Evolutionary conservation across 306 rosid species (phyloP).

Genomic region (Prunus fruticosa): DNA sequence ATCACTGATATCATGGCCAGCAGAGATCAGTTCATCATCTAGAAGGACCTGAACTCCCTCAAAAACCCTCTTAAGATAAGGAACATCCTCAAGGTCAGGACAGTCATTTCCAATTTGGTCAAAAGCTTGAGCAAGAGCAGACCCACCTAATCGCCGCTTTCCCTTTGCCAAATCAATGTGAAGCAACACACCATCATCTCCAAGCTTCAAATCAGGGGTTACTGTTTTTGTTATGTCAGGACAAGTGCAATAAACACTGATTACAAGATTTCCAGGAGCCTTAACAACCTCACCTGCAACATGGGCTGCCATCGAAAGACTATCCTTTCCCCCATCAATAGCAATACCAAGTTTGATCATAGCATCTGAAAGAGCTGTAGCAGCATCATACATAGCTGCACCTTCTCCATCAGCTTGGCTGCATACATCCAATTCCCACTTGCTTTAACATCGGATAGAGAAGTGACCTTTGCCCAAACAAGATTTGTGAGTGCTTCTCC

Average conservation of each 20-base stretch:
- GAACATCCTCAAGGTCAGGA: constrained; percentile 81
- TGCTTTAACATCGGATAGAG: constrained; percentile 86
- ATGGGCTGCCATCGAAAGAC: constrained; percentile 92
- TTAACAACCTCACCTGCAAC: constrained; percentile 75
- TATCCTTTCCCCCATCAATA: constrained; percentile 93
- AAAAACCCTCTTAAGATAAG: constrained; percentile 74
- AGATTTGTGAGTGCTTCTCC: constrained; percentile 97
- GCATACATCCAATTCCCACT: constrained; percentile 98
- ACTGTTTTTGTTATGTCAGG: constrained; percentile 89
- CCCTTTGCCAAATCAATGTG: constrained; percentile 79
- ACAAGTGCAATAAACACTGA: constrained; percentile 87
- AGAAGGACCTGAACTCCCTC: constrained; percentile 79
- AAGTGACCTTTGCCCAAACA: constrained; percentile 86
- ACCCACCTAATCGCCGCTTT: constrained; percentile 79
- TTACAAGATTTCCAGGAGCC: constrained; percentile 95
- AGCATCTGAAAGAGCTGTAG: constrained; percentile 66
- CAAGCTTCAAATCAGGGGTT: constrained; percentile 83
- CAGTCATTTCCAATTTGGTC: constrained; percentile 77
- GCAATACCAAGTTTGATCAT: constrained; percentile 91
- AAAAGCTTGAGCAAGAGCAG: constrained; percentile 87
- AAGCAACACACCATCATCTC: constrained; percentile 68
- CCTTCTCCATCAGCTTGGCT: constrained; percentile 95
- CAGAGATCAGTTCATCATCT: constrained; percentile 64
- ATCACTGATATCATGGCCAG: constrained; percentile 94
- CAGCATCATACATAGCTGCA: constrained; percentile 90